Evolutionary conservation across 2,329 filamentous ascomycete species (phyloP), one percentile per base, ranked within the genome.

Genomic region (Calonectria honghensis): DNA sequence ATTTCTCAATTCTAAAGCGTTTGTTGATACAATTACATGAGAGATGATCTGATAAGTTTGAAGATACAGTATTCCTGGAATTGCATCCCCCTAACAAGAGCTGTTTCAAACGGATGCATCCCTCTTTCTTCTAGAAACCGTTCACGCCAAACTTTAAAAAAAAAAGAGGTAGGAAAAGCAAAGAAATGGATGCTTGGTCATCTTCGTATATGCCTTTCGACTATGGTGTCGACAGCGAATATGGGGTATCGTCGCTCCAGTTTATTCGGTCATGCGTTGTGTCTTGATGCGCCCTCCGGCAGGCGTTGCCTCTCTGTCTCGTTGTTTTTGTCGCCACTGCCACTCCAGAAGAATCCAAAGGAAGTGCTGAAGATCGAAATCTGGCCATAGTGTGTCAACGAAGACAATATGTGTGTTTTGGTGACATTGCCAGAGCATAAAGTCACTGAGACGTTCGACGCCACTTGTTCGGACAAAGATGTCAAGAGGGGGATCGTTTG

Each of bases 371-470:
- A 99, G 89, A 83, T 98, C 96, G 80, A 99, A 98, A 76, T 98
- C 95, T 2, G 97, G 97, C 97, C 97, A 99, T 76, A 98, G 89
- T 77, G 95, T 97, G 80, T 98, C 91, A 72, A 98, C 86, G 83
- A 98, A 99, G 74, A 97, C 95, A 77, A 99, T 94, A 74, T 98
- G 94, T 0, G 97, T 98, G 77, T 96, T 90, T 82, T 98, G 92
- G 82, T 98, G 96, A 81, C 95, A 97, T 85, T 99, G 97, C 97
- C 97, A 99, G 41, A 99, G 92, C 96, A 99, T 97, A 81, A 98
- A 99, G 84, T 99, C 97, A 82, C 96, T 98, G 73, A 99, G 88
- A 64, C 97, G 91, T 84, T 96, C 94, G 18, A 99, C 97, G 35
- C 96, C 96, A 76, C 96, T 98, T 6, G 97, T 99, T 66, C 97